Evolutionary conservation across 768 basidiomycete genomes (phyloP).

Genomic region (Calocera cornea): DNA sequence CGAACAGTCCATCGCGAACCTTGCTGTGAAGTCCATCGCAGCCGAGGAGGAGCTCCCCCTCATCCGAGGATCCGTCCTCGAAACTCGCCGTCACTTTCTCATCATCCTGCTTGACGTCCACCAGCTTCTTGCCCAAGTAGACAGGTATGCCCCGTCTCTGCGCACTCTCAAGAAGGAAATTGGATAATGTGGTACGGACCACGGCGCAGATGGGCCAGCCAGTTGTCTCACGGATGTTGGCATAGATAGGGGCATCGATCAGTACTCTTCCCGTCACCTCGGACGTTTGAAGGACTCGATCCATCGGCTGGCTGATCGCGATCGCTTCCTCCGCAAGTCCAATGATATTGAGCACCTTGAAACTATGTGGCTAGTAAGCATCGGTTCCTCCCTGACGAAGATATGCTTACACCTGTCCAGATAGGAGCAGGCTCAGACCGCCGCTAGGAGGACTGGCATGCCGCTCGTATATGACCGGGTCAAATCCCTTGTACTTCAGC

Average conservation of each 20-base stretch:
- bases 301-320: too few species aligned
- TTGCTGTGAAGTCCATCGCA: conserved; percentile 35
- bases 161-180: conserved; percentile 23
- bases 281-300: too few species aligned
- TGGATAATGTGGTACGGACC: neutral
- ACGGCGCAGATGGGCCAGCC: too few species aligned
- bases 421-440: neutral
- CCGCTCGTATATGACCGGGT: conserved; percentile 28
- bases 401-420: too few species aligned
- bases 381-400: too few species aligned
- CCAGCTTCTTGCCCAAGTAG: conserved; percentile 26
- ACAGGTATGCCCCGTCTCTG: conserved; percentile 26
- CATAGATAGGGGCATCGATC: neutral
- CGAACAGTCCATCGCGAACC: conserved; percentile 29
- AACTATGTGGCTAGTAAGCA: too few species aligned
- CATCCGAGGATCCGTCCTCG: conserved; percentile 26
- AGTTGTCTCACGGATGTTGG: neutral
- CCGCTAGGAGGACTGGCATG: neutral
- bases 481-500: conserved; percentile 28
- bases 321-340: too few species aligned
- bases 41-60: conserved; percentile 30
- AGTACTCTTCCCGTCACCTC: neutral
- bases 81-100: conserved; percentile 25
- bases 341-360: too few species aligned
- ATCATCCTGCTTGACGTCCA: conserved; percentile 22